phyloP scores from a whole-genome alignment of 129 eudicot species.

The Rutidosis leptorrhynchoides region DNA sequence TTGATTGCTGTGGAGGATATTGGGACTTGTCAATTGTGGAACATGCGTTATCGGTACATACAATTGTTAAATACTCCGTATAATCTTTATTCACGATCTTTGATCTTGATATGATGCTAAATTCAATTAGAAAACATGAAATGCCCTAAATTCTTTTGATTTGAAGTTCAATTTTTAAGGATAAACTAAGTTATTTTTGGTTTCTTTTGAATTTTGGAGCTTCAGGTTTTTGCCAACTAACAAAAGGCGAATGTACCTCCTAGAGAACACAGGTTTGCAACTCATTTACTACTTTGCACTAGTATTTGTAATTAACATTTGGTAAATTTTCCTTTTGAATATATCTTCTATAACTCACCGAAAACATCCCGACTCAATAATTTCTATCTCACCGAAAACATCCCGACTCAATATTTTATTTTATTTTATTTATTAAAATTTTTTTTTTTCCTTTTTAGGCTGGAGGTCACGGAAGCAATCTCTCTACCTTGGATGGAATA shows the following conservation, averaged over 20 bases:
- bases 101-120: not conserved
- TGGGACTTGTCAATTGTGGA: constrained; percentile 91
- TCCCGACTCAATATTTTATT: too few species aligned
- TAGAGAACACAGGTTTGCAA: constrained; percentile 84
- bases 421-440: too few species aligned
- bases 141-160: too few species aligned
- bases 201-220: constrained; percentile 35
- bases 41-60: constrained; percentile 91
- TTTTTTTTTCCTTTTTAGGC: too few species aligned
- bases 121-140: too few species aligned
- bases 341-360: not conserved
- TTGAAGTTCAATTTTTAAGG: not conserved
- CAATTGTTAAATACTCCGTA: constrained; percentile 5
- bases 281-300: not conserved
- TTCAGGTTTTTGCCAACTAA: constrained; percentile 95
- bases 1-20: constrained; percentile 88
- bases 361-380: not conserved
- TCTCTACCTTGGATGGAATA: too few species aligned
- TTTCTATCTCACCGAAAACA: too few species aligned
- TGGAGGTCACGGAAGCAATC: too few species aligned
- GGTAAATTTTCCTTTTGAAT: constrained; percentile 10
- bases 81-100: not conserved
- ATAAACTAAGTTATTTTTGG: constrained; percentile 23
- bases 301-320: not conserved
- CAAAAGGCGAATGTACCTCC: constrained; percentile 99